Evolutionary conservation across 805 yeast species (phyloP), one percentile per base, ranked within the genome.

Genomic region (Vanderwaltozyma tropicalis): DNA sequence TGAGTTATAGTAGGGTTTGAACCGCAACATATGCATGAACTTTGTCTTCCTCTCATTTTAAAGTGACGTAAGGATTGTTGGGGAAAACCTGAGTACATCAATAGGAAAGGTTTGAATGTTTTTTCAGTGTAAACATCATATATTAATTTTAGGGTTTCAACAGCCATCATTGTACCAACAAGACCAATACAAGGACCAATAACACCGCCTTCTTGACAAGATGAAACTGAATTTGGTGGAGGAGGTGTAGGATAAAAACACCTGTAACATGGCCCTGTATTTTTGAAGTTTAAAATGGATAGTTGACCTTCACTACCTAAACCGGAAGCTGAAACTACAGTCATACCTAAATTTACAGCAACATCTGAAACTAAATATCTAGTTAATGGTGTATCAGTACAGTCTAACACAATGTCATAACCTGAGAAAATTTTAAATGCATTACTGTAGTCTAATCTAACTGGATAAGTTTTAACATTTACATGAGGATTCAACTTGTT

Each of bases 101-200:
- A 61, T 38, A 87, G 62, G 49, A 78, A 80, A 0, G 95, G 95
- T 38, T 66, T 59, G 57, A 83, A 84, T 33, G 62, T 68, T 0
- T 68, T 71, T 1, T 39, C 28, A 0, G 65, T 59, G 48, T 84
- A 82, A 27, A 61, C 64, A 0, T 71, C 78, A 2, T 80, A 66
- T 2, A 85, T 50, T 7, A 89, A 66, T 54, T 89, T 88, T 19
- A 94, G 69, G 0, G 94, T 69, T 51, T 92, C 98, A 16, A 81
- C 61, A 0, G 96, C 94, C 82, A 92, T 89, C 68, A 83, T 69
- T 0, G 77, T 67, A 9, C 98, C 99, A 54, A 89, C 75, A 1
- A 86, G 49, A 0, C 98, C 99, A 39, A 92, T 94, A n/a, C 88
- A 92, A 0, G 97, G 95, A 0, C 98, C 98, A 19, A 92, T 59